Conservation (phyloP, 257 asterid species). For the Petunia secreta region DNA sequence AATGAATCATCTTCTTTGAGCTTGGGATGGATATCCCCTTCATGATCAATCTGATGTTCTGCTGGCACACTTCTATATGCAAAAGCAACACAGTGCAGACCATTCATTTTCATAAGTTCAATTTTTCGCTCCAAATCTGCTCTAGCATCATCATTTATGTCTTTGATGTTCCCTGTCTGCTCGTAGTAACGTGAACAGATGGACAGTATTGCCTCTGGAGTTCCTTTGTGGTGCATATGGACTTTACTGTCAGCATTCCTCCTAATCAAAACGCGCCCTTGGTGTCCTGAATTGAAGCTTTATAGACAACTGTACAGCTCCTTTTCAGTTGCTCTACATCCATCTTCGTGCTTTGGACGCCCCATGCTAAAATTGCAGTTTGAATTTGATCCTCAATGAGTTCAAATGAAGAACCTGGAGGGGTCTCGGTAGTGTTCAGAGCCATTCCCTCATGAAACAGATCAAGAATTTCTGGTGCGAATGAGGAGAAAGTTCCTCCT, state of each 20-base stretch:
- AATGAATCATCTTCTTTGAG: constrained; percentile 42
- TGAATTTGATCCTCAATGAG: constrained; percentile 52
- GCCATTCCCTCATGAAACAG: constrained; percentile 50
- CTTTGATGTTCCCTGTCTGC: constrained; percentile 34
- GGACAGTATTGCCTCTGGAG: constrained; percentile 58
- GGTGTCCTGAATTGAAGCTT: constrained; percentile 44
- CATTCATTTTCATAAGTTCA: constrained; percentile 56
- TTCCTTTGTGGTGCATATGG: constrained; percentile 62
- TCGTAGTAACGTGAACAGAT: constrained; percentile 52
- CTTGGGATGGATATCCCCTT: constrained; percentile 18
- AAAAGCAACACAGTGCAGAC: constrained; percentile 65
- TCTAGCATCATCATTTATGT: constrained; percentile 37
- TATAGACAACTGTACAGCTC: constrained; percentile 37
- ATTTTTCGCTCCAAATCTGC: constrained; percentile 37
- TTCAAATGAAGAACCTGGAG: constrained; percentile 35
- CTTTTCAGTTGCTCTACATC: constrained; percentile 41
- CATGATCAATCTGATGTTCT: constrained; percentile 27
- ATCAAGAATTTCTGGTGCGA: constrained; percentile 36
- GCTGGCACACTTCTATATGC: constrained; percentile 40
- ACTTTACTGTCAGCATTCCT: constrained; percentile 23
- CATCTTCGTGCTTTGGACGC: constrained; percentile 42
- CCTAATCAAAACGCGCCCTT: constrained; percentile 45
- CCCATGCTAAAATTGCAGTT: constrained; percentile 61
- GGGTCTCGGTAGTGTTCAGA: constrained; percentile 46
- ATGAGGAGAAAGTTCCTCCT: constrained; percentile 23